Evolutionary conservation across 495 filamentous ascomycete species (phyloP).

Genomic region (Penicillium malachiteum): DNA sequence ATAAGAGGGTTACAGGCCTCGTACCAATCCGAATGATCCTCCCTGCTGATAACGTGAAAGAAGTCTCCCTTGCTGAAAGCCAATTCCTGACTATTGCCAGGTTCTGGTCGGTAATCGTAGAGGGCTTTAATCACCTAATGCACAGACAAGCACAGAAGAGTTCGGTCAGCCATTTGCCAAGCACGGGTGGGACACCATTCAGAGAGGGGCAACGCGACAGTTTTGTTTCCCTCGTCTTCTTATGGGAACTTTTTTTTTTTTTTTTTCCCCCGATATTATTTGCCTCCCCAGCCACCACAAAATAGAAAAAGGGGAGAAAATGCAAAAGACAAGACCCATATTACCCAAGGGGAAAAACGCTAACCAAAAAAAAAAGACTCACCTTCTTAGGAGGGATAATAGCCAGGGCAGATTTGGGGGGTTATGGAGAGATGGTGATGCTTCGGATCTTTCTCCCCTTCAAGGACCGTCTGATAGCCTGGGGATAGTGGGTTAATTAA

Average conservation of each 20-base stretch:
- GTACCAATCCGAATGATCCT: conserved; percentile 95
- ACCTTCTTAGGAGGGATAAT: conserved; percentile 98
- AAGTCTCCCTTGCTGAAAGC: conserved; percentile 93
- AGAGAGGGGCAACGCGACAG: conserved; percentile 3
- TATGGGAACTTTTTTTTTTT: not conserved
- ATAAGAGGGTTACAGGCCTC: conserved; percentile 96
- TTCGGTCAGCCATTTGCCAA: conserved; percentile 19
- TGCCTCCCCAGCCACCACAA: not conserved
- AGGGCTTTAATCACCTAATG: conserved; percentile 91
- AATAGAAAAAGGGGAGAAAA: not conserved
- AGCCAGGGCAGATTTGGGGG: conserved; percentile 88
- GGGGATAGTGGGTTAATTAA: conserved; percentile 14
- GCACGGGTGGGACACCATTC: conserved; percentile 16
- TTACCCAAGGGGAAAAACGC: not conserved
- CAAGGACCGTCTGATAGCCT: conserved; percentile 83
- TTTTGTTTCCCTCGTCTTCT: not conserved
- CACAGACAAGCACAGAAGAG: not conserved
- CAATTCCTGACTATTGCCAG: conserved; percentile 67
- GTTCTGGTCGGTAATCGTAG: conserved; percentile 83
- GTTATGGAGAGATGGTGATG: conserved; percentile 83
- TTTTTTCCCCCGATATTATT: too few species aligned
- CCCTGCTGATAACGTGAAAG: conserved; percentile 96
- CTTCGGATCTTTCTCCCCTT: conserved; percentile 77
- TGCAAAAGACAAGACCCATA: not conserved
- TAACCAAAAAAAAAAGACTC: conserved; percentile 15